Evolutionary conservation across 768 basidiomycete species (phyloP).

Genomic region (Kwoniella sp.): DNA sequence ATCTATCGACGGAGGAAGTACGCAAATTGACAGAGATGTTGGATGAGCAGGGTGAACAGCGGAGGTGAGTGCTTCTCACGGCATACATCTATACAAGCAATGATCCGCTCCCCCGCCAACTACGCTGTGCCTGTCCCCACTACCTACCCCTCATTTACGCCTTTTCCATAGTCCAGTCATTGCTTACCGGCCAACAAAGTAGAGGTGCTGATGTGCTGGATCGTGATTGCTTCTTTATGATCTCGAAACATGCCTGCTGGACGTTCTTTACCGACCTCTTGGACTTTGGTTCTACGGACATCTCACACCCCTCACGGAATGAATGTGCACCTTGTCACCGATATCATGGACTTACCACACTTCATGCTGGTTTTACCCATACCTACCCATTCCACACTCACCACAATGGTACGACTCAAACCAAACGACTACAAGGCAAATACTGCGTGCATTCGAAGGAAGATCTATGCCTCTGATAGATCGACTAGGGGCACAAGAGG

Average conservation of each 20-base stretch:
- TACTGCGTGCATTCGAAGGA: constrained; percentile 23
- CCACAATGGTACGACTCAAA: background rate
- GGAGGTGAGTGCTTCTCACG: constrained; percentile 28
- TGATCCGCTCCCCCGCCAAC: too few relatives aligned
- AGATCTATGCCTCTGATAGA: constrained; percentile 23
- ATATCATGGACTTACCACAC: too few relatives aligned
- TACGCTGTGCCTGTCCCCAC: background rate
- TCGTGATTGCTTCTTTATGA: too few relatives aligned
- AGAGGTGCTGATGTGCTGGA: too few relatives aligned
- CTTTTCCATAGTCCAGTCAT: too few relatives aligned
- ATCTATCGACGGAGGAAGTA: constrained; percentile 29
- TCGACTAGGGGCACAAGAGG: background rate
- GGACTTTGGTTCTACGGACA: too few relatives aligned
- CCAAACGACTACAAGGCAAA: constrained; percentile 8
- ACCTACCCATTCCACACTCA: background rate
- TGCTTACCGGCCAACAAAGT: too few relatives aligned
- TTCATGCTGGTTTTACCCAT: too few relatives aligned
- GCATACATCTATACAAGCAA: background rate
- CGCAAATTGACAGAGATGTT: constrained; percentile 24
- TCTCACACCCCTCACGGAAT: too few relatives aligned
- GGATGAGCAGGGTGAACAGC: constrained; percentile 36
- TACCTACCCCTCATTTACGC: background rate
- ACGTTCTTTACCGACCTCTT: too few relatives aligned
- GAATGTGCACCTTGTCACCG: too few relatives aligned
- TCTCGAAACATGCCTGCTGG: too few relatives aligned